Evolutionary conservation across 2,329 filamentous ascomycete species (phyloP).

Genomic region (Dothistroma pini): DNA sequence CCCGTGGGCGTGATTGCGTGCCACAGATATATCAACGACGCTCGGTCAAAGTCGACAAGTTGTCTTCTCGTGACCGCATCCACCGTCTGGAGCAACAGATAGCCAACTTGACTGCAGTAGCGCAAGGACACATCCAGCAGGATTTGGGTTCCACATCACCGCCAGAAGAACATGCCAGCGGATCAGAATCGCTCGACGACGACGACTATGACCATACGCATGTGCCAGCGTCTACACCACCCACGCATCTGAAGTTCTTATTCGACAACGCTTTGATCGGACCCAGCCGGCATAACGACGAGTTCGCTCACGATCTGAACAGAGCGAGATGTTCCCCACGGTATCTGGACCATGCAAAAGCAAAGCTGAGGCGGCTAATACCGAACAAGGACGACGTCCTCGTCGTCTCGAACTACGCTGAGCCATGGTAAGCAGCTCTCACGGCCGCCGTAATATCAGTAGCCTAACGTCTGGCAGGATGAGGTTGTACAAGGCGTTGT

Average conservation of each 20-base stretch:
- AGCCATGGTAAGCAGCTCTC: slow-evolving; percentile 16
- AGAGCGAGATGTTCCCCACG: slow-evolving; percentile 12
- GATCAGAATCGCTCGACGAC: slow-evolving; percentile 3
- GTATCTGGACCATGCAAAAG: slow-evolving; percentile 20
- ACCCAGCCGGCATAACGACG: slow-evolving; percentile 14
- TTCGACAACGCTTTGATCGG: slow-evolving; percentile 34
- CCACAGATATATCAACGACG: slow-evolving; percentile 21
- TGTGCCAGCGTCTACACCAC: slow-evolving; percentile 23
- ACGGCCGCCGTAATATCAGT: not conserved
- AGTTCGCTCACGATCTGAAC: not conserved
- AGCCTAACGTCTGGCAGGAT: slow-evolving; percentile 15
- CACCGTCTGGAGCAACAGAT: slow-evolving; percentile 9
- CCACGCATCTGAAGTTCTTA: slow-evolving; percentile 31
- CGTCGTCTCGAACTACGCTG: slow-evolving; percentile 19
- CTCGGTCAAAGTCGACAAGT: slow-evolving; percentile 8
- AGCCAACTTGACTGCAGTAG: slow-evolving; percentile 5
- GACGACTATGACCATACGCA: slow-evolving; percentile 2
- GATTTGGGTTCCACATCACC: not conserved
- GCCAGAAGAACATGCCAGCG: not conserved
- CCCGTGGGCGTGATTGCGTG: slow-evolving; percentile 21
- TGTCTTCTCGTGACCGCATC: slow-evolving; percentile 25
- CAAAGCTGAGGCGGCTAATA: slow-evolving; percentile 25
- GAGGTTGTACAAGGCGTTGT: slow-evolving; percentile 25
- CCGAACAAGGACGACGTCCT: slow-evolving; percentile 9
- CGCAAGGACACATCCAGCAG: slow-evolving; percentile 4